Percentiles rank a stretch among this genome's conserved stretches.
Evolutionary conservation across 352 stramenopile species (phyloP).

Genomic region (Phytophthora crassamura): DNA sequence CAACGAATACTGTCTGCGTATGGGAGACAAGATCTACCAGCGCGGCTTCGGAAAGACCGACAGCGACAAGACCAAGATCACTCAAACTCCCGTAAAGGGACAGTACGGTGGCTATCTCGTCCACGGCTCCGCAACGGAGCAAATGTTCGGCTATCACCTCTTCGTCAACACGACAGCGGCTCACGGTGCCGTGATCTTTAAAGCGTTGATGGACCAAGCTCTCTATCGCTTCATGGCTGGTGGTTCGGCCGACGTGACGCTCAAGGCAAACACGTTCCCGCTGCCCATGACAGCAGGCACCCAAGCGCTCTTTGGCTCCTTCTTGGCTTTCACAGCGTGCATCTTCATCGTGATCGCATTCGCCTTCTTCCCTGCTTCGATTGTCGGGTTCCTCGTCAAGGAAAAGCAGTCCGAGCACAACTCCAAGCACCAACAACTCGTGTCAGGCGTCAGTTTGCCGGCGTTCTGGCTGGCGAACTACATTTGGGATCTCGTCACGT

Average conservation of each 20-base stretch:
- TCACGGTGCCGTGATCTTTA: constrained; percentile 60
- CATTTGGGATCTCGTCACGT: constrained; percentile 92
- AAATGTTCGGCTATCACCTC: constrained; percentile 58
- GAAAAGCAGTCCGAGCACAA: constrained; percentile 91
- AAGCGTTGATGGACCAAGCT: constrained; percentile 59
- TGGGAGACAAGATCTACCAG: constrained; percentile 44
- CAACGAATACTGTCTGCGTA: constrained; percentile 45
- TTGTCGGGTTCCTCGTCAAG: constrained; percentile 95
- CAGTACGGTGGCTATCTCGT: constrained; percentile 55
- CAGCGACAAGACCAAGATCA: constrained; percentile 80
- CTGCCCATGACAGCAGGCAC: constrained; percentile 55
- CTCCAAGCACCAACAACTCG: constrained; percentile 96
- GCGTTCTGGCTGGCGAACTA: constrained; percentile 97
- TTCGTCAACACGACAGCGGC: constrained; percentile 58
- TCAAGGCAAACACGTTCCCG: constrained; percentile 58
- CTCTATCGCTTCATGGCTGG: constrained; percentile 63
- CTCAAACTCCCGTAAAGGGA: constrained; percentile 38
- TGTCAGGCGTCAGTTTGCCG: constrained; percentile 92
- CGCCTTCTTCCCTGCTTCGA: constrained; percentile 90
- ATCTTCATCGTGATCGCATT: constrained; percentile 92
- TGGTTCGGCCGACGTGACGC: constrained; percentile 35
- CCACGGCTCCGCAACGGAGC: constrained; percentile 31
- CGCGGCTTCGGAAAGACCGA: constrained; percentile 44
- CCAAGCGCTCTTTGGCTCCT: constrained; percentile 52
- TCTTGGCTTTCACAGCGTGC: constrained; percentile 73